Evolutionary conservation across 768 basidiomycete species (phyloP), one percentile per base, ranked within the genome.

Genomic region (Sporobolomyces pararoseus): DNA sequence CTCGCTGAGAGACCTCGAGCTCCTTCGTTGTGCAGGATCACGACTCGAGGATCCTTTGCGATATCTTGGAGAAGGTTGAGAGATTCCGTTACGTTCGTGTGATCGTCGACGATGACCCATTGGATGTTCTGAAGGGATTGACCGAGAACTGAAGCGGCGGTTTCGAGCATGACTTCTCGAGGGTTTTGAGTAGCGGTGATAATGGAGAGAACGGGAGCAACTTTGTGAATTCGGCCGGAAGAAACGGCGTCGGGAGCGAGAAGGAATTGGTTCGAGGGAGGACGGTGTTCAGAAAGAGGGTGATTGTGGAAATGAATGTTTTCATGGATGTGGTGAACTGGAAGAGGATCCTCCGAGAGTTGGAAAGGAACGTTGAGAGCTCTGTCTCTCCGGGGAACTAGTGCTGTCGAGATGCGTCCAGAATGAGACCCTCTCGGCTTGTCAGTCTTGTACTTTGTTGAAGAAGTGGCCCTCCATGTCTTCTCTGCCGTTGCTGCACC

Each of bases 21-120:
- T 17, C 52, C 59, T n/a, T 46, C 29, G 44, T 67, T 67, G 42
- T 46, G n/a, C 4, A 67, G 32, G 6, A 67, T 25, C 32, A 67
- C 59, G 6, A 67, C 66, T 31, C 66, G 51, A 42, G 59, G 52
- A 46, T 67, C 66, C 44, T 62, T 53, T 23, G 52, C 66, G 16
- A 67, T 55, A 9, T 67, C 14, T 17, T 25, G 3, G 0, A 67
- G 59, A 32, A 54, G 29, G 21, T 23, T 51, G 29, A 61, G 31
- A 31, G 59, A 54, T 19, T 55, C 66, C 1, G 59, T 53, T n/a
- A 35, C n/a, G 23, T 52, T 54, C 44, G 59, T 42, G 59, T 68
- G 69, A 44, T 74, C 73, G 69, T 74, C 66, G 34, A 74, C 66
- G 49, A 74, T 71, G 50, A 74, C 37, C 73, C 73, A 74, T 17